phyloP scores from a whole-genome alignment of 306 rosid species.

The Styphnolobium japonicum region DNA sequence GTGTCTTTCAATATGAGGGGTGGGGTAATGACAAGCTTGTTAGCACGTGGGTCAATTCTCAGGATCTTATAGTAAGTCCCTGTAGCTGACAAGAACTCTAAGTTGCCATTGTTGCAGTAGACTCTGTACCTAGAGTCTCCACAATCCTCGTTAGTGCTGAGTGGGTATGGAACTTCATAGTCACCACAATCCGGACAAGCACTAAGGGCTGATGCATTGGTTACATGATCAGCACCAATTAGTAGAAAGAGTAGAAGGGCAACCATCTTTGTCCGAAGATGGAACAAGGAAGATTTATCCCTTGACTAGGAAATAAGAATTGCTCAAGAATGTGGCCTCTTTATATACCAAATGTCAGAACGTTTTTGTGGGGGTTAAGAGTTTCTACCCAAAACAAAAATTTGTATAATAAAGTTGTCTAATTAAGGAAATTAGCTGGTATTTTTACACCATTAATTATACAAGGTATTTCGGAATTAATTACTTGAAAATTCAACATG shows the following conservation, averaged over 20 bases:
- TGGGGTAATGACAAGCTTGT: slow-evolving; percentile 59
- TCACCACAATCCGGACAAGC: slow-evolving; percentile 66
- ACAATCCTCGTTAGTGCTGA: slow-evolving; percentile 60
- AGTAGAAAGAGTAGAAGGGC: slow-evolving; percentile 28
- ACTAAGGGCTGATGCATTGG: slow-evolving; percentile 28
- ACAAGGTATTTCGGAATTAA: background rate
- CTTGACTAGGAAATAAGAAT: background rate
- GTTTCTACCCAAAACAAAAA: background rate
- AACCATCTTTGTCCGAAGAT: slow-evolving; percentile 29
- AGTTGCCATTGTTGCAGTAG: slow-evolving; percentile 50
- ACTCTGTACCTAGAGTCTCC: slow-evolving; percentile 68
- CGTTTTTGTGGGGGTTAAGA: background rate
- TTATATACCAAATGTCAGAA: slow-evolving; percentile 8
- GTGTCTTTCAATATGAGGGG: slow-evolving; percentile 38
- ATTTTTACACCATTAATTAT: background rate
- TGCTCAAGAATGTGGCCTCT: slow-evolving; percentile 13
- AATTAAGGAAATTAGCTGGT: background rate
- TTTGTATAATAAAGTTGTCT: background rate
- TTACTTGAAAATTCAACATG: background rate
- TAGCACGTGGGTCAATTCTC: slow-evolving; percentile 40
- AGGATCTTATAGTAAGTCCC: slow-evolving; percentile 65
- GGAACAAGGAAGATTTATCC: background rate
- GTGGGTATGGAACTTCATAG: slow-evolving; percentile 69
- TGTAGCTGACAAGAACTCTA: slow-evolving; percentile 62
- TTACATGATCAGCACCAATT: background rate